These are phyloP conservation scores for Trichoderma reesei DNA, from an alignment of 495 filamentous ascomycete species.

Conservation along the genomic window DNA sequence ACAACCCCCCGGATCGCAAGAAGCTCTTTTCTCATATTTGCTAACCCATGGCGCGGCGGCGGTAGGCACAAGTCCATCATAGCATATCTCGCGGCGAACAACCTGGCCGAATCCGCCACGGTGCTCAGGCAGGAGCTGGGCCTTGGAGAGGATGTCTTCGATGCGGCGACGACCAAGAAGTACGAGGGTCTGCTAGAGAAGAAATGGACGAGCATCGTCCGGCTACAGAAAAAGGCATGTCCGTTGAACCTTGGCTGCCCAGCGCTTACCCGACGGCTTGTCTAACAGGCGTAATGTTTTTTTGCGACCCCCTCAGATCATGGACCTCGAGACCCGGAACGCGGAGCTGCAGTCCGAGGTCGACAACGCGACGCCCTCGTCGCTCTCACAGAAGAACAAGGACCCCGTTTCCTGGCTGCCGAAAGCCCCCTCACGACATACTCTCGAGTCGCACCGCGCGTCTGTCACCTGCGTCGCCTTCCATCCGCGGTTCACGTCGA, in stretches of 20 bases:
- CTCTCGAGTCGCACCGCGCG: conserved; percentile 71
- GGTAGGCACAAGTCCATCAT: conserved; percentile 81
- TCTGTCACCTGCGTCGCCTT: conserved; percentile 87
- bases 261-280: neutral
- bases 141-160: conserved; percentile 58
- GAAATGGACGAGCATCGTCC: conserved; percentile 90
- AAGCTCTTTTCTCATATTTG: too few relatives aligned
- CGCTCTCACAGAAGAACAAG: conserved; percentile 65
- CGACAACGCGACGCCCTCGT: conserved; percentile 76
- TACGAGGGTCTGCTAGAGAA: conserved; percentile 87
- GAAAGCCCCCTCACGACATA: conserved; percentile 66
- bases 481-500: conserved; percentile 83
- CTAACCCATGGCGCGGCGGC: neutral
- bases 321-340: conserved; percentile 78
- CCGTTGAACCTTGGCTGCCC: conserved; percentile 4
- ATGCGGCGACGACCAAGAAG: conserved; percentile 69
- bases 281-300: conserved; percentile 16
- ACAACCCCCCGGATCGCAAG: too few relatives aligned
- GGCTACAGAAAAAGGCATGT: conserved; percentile 78
- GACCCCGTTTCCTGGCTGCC: conserved; percentile 86
- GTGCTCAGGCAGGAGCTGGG: conserved; percentile 56
- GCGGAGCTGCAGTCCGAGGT: conserved; percentile 67
- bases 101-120: conserved; percentile 54
- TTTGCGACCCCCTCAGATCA: conserved; percentile 58
- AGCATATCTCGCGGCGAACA: conserved; percentile 70